Conservation (phyloP, 805 yeast genomes). For the Maudiozyma bulderi region DNA sequence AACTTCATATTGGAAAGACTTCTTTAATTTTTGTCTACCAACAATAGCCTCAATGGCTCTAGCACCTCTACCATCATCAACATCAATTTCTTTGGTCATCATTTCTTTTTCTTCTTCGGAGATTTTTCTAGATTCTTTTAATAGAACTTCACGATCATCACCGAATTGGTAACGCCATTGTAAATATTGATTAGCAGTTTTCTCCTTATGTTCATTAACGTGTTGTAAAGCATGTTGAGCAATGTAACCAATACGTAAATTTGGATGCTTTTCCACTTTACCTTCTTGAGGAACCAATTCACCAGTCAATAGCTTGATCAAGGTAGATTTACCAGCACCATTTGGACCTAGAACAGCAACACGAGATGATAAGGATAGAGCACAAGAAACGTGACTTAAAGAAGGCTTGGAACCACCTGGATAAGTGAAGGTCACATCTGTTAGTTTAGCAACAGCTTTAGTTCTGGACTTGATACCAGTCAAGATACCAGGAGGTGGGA, state of each 20-base stretch:
- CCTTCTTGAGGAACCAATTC: slow-evolving; percentile 83
- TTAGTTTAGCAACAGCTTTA: slow-evolving; percentile 83
- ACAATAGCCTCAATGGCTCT: slow-evolving; percentile 88
- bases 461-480: slow-evolving; percentile 96
- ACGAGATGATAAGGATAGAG: slow-evolving; percentile 91
- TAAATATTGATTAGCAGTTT: slow-evolving; percentile 93
- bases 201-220: slow-evolving; percentile 93
- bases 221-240: slow-evolving; percentile 98
- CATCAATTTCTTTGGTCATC: slow-evolving; percentile 69
- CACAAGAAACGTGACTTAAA: slow-evolving; percentile 67
- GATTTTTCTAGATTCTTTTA: slow-evolving; percentile 87
- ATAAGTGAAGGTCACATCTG: slow-evolving; percentile 76
- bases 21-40: slow-evolving; percentile 94
- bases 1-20: slow-evolving; percentile 91
- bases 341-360: slow-evolving; percentile 95
- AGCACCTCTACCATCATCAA: slow-evolving; percentile 80
- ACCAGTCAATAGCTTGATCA: slow-evolving; percentile 87
- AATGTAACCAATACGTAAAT: slow-evolving; percentile 94
- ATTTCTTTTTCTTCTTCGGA: slow-evolving; percentile 61
- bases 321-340: slow-evolving; percentile 97
- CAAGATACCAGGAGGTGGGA: slow-evolving; percentile 96
- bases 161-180: slow-evolving; percentile 98
- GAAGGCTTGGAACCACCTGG: slow-evolving; percentile 88
- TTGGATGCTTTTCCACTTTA: slow-evolving; percentile 94
- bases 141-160: slow-evolving; percentile 91